phyloP scores from a whole-genome alignment of 2,329 filamentous ascomycete species.

The Coleophoma cylindrospora region DNA sequence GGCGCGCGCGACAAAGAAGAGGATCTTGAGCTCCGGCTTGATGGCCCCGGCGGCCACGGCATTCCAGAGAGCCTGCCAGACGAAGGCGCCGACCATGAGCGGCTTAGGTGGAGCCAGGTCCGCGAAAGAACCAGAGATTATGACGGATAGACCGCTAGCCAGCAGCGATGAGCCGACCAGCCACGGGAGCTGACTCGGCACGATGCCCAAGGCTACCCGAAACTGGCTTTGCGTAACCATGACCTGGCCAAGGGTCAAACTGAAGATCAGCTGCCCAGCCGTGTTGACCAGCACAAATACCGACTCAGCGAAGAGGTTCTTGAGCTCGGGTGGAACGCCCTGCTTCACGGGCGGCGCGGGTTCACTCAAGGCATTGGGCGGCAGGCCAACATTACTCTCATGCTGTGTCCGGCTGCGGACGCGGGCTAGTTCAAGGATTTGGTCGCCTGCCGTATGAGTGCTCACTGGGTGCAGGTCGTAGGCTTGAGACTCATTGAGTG shows the following conservation, averaged over 20 bases:
- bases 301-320: not conserved
- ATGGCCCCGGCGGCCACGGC: not conserved
- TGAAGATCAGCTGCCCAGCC: not conserved
- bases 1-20: not conserved
- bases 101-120: not conserved
- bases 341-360: not conserved
- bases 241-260: not conserved
- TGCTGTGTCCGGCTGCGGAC: no score
- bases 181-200: not conserved
- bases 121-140: not conserved
- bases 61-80: not conserved
- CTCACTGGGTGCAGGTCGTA: no score
- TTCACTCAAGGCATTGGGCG: not conserved
- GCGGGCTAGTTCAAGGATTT: no score
- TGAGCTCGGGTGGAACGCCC: not conserved
- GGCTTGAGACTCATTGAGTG: no score
- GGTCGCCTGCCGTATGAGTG: no score
- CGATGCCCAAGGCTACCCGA: not conserved
- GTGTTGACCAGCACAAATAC: not conserved
- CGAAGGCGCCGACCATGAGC: not conserved
- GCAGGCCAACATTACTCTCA: not conserved
- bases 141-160: not conserved
- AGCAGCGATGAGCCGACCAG: not conserved
- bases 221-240: not conserved
- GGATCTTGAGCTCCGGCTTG: not conserved